Base-by-base conservation (phyloP, 108 stramenopile genomes). In the Cyclotella distinguenda region DNA sequence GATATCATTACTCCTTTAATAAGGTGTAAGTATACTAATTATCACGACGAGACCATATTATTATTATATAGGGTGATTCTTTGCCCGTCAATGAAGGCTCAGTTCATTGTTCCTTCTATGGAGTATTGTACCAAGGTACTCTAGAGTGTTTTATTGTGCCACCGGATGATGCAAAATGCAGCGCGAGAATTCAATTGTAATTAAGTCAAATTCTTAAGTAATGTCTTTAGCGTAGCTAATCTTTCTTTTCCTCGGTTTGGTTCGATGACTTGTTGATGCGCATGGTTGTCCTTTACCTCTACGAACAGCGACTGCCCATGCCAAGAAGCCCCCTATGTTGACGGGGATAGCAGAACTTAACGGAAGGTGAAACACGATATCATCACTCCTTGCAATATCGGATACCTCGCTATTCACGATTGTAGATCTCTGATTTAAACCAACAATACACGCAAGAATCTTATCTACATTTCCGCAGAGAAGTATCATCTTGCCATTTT, bases 311-410 rank as follows among this genome's bases (percentile, higher is more conserved):
- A 85, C 22, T 1, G 82, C 61, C 87, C 87, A 88, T 3, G 87
- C 84, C 19, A 79, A 33, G 0, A 85, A 19, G 22, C 87, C 87
- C 21, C 82, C 80, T 60, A 88, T 82, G 49, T 80, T 82, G 10
- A 84, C 87, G 10, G 87, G 87, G 31, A 83, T 76, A 7, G 81
- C 71, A 6, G 80, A 64, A 5, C 54, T 50, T 26, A 70, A 74
- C 3, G 86, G 86, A 13, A 52, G n/a, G 28, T 60, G 22, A 32
- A 64, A 75, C 30, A 56, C 81, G 62, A 64, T 27, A 55, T 66
- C n/a, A 52, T 39, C 56, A 32, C 22, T 32, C 47, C 32, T 23
- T 0, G 13, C 13, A 3, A 33, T 28, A 26, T 7, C 18, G 0
- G 6, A 19, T 51, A 31, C 57, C 11, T 56, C 21, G 35, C 52